phyloP scores from a whole-genome alignment of 352 stramenopile genomes.

The Pythium periplocum region DNA sequence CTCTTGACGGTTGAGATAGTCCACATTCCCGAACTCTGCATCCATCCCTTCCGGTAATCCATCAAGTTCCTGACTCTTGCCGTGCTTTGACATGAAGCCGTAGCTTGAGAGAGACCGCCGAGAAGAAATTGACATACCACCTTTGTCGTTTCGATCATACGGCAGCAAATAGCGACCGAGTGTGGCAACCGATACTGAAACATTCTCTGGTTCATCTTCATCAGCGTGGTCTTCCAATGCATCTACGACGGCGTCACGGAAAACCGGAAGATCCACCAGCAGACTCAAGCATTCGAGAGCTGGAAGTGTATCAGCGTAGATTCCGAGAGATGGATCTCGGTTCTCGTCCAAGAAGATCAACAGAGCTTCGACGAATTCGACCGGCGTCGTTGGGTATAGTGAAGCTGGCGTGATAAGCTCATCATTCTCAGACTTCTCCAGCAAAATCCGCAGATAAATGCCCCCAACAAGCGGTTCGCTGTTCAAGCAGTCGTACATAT shows the following conservation, averaged over 20 bases:
- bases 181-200: slow-evolving; percentile 68
- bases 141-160: slow-evolving; percentile 48
- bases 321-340: slow-evolving; percentile 54
- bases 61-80: slow-evolving; percentile 26
- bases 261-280: slow-evolving; percentile 55
- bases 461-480: slow-evolving; percentile 59
- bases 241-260: slow-evolving; percentile 50
- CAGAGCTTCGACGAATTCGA: slow-evolving; percentile 55
- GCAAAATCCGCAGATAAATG: slow-evolving; percentile 63
- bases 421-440: slow-evolving; percentile 42
- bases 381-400: slow-evolving; percentile 44
- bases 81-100: slow-evolving; percentile 52
- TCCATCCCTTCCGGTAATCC: slow-evolving; percentile 36
- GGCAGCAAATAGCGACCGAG: slow-evolving; percentile 70
- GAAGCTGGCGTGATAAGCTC: slow-evolving; percentile 43
- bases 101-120: slow-evolving; percentile 69
- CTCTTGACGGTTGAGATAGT: slow-evolving; percentile 75
- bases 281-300: slow-evolving; percentile 67
- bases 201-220: slow-evolving; percentile 51
- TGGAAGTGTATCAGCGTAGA: slow-evolving; percentile 76
- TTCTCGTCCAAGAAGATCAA: slow-evolving; percentile 82
- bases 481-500: slow-evolving; percentile 82
- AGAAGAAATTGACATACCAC: slow-evolving; percentile 71
- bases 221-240: slow-evolving; percentile 63
- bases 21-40: slow-evolving; percentile 67